Evolutionary conservation across 805 yeast species (phyloP), one percentile per base, ranked within the genome.

Genomic region (Saccharomycopsis sp.): DNA sequence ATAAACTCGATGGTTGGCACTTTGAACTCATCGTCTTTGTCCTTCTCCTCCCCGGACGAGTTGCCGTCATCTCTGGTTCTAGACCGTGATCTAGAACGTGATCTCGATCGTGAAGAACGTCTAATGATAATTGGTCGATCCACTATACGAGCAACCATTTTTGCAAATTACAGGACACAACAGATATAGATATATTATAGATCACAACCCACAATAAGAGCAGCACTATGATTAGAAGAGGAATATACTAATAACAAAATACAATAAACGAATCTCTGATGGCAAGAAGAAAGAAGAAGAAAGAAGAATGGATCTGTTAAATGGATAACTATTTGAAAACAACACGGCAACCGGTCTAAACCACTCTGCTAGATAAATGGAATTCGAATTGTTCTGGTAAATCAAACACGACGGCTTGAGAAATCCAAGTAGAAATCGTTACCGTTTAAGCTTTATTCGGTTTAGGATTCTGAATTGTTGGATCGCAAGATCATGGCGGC

Each of bases 1-100:
- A 74, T 75, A 12, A 83, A 87, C 52, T 78, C 77, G 3, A 85
- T 80, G 47, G 68, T 80, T 53, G 71, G 87, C 66, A 70, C 81
- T 65, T 60, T 77, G 52, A 68, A 51, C 22, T 64, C 64, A n/a
- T 59, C 59, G 41, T 68, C 72, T 20, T 64, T 64, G 17, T 59
- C 59, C 42, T 68, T 71, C 25, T 72, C 75, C 20, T 62, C 60
- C 29, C 70, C 73, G 29, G 65, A 59, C 23, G 65, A 58, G 15
- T 69, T 72, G 25, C 70, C 64, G 24, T 65, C 64, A 3, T 68
- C 68, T 34, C 73, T 63, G 2, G 75, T 68, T 42, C 74, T 63
- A 8, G 79, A 75, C 24, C 79, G 64, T 1, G 79, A 74, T 53
- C 76, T 67, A 14, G 77, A 70, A 54, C 72, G 64, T 19, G 74